phyloP scores from a whole-genome alignment of 2,329 filamentous ascomycete genomes.

The Pseudohalonectria lignicola region DNA sequence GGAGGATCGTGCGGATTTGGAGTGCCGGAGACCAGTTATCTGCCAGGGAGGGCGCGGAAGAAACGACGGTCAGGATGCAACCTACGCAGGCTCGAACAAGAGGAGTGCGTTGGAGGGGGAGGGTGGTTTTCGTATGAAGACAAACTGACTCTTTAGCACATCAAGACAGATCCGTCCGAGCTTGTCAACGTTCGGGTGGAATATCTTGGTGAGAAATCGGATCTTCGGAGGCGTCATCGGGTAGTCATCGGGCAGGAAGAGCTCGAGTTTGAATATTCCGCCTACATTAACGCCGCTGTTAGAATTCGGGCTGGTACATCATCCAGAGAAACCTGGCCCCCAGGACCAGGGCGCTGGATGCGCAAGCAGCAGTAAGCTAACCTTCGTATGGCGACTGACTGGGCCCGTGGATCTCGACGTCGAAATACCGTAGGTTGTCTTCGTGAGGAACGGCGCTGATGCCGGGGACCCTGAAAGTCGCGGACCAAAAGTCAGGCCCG shows the following conservation, averaged over 20 bases:
- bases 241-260: conserved; percentile 97
- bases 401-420: conserved; percentile 91
- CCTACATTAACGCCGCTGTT: conserved; percentile 21
- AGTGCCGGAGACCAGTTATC: conserved; percentile 98
- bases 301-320: conserved; percentile 3
- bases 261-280: conserved; percentile 90
- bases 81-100: neutral
- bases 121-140: too few relatives aligned
- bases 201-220: conserved; percentile 96
- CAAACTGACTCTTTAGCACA: conserved; percentile 81
- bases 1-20: conserved; percentile 95
- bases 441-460: conserved; percentile 95
- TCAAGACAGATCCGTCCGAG: conserved; percentile 94
- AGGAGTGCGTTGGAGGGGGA: neutral
- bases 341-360: too few relatives aligned
- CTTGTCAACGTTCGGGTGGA: conserved; percentile 98
- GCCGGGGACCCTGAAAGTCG: conserved; percentile 65
- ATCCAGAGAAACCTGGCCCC: neutral
- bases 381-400: conserved; percentile 91
- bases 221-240: conserved; percentile 99
- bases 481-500: too few relatives aligned
- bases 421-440: conserved; percentile 96
- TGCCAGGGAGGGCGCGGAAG: conserved; percentile 22
- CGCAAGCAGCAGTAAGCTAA: conserved; percentile 20
- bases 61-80: neutral